Conservation (phyloP, 176 grass and related monocot species). For the Aegilops umbellulata region DNA sequence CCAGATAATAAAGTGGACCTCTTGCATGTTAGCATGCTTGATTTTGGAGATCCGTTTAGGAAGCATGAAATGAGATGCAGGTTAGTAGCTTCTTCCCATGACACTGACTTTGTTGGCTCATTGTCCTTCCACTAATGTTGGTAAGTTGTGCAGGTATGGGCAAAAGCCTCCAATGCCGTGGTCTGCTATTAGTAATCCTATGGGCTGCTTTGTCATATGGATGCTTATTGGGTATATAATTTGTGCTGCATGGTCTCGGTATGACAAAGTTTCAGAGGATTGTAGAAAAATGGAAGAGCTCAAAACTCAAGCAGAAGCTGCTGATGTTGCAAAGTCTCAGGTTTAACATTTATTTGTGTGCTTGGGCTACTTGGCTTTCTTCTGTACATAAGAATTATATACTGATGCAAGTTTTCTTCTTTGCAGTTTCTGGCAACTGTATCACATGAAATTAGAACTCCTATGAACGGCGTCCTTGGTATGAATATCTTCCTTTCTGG, state of each 20-base stretch:
- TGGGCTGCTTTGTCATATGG: slow-evolving; percentile 77
- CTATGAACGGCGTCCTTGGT: slow-evolving; percentile 98
- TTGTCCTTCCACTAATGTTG: slow-evolving; percentile 37
- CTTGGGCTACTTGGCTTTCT: neutral
- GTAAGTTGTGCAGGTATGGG: slow-evolving; percentile 52
- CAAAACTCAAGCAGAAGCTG: slow-evolving; percentile 93
- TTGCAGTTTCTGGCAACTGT: slow-evolving; percentile 97
- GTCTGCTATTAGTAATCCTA: slow-evolving; percentile 67
- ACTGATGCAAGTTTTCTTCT: slow-evolving; percentile 15
- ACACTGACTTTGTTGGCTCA: slow-evolving; percentile 12
- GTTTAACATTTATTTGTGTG: slow-evolving; percentile 23
- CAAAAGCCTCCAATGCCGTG: slow-evolving; percentile 64
- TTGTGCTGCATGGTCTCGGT: slow-evolving; percentile 70
- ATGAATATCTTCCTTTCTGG: slow-evolving; percentile 19
- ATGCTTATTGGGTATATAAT: slow-evolving; percentile 83
- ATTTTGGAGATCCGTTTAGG: slow-evolving; percentile 96
- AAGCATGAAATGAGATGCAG: slow-evolving; percentile 96
- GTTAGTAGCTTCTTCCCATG: slow-evolving; percentile 34
- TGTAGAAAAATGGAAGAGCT: slow-evolving; percentile 93
- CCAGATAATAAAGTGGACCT: slow-evolving; percentile 40
- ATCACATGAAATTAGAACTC: slow-evolving; percentile 98
- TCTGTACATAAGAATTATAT: neutral
- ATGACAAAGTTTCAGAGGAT: slow-evolving; percentile 94
- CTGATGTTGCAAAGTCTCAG: slow-evolving; percentile 95
- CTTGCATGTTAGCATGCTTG: slow-evolving; percentile 77